phyloP scores from a whole-genome alignment of 2,329 filamentous ascomycete species.

The Stagonosporopsis rhizophila region DNA sequence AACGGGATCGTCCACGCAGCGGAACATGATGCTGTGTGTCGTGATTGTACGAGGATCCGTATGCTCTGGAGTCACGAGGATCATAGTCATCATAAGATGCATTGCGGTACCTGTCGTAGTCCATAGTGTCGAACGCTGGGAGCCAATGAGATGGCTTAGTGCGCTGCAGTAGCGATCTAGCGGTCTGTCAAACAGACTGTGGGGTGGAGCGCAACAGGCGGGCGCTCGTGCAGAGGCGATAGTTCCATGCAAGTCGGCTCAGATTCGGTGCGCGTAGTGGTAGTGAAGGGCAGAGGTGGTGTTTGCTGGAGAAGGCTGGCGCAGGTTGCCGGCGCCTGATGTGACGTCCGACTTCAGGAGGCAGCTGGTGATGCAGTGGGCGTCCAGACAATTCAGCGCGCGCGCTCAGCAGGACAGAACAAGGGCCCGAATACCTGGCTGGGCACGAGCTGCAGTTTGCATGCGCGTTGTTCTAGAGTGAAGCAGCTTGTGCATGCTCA shows the following conservation, averaged over 20 bases:
- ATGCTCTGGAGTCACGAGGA: conserved; percentile 21
- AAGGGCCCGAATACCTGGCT: conserved; percentile 19
- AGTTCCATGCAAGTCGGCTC: conserved; percentile 7
- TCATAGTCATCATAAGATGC: conserved; percentile 19
- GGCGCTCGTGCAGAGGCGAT: conserved; percentile 5
- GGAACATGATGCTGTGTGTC: conserved; percentile 35
- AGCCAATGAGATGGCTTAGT: conserved; percentile 12
- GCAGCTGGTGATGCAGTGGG: conserved; percentile 17
- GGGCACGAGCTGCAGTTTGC: conserved; percentile 20
- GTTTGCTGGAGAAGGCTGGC: conserved; percentile 18
- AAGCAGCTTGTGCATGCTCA: conserved; percentile 16
- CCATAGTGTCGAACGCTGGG: conserved; percentile 7
- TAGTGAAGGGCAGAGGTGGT: conserved; percentile 6
- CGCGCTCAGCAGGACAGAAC: conserved; percentile 12
- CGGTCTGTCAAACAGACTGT: conserved; percentile 3
- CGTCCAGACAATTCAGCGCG: conserved; percentile 12
- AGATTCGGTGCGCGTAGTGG: not conserved
- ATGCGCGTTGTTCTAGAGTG: conserved; percentile 15
- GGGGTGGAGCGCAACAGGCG: conserved; percentile 5
- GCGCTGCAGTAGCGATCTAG: conserved; percentile 6
- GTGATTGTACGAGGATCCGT: conserved; percentile 32
- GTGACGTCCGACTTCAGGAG: conserved; percentile 23
- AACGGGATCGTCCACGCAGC: conserved; percentile 35
- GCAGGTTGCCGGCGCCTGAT: conserved; percentile 26
- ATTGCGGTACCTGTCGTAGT: conserved; percentile 52